These are phyloP conservation scores for Ammopiptanthus mongolicus DNA, from an alignment of 306 rosid species.

Conservation along the genomic window DNA sequence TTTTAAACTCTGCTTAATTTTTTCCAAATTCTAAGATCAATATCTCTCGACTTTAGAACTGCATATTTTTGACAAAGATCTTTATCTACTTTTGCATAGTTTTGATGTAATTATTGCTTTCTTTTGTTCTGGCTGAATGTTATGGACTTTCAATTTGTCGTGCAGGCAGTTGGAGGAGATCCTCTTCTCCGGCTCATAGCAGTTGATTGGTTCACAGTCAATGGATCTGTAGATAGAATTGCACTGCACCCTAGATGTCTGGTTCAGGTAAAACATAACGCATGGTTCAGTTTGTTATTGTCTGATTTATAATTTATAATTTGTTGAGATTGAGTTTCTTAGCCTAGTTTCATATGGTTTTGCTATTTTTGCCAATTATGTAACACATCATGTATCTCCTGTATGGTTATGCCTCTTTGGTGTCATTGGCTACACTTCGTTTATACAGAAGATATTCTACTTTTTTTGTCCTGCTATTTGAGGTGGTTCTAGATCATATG, in stretches of 20 bases:
- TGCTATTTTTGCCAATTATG: neutral
- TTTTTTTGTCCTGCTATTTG: conserved; percentile 1
- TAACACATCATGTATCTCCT: neutral
- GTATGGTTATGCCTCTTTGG: conserved; percentile 4
- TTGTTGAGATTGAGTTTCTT: neutral
- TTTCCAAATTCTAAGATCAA: neutral
- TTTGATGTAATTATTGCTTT: neutral
- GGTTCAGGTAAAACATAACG: conserved; percentile 61
- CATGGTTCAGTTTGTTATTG: neutral
- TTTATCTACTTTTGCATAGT: conserved; percentile 13
- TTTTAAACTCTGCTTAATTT: neutral
- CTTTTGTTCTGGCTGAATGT: conserved; percentile 20
- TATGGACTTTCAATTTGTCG: neutral
- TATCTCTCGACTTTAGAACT: conserved; percentile 2
- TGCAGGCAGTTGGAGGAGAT: conserved; percentile 88
- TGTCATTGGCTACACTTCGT: neutral
- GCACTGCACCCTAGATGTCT: conserved; percentile 65
- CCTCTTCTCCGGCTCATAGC: conserved; percentile 87
- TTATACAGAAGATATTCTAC: conserved; percentile 2
- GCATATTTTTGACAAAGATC: neutral
- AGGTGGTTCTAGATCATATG: neutral
- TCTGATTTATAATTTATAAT: conserved; percentile 11
- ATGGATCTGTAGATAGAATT: conserved; percentile 49
- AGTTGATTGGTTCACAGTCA: conserved; percentile 86
- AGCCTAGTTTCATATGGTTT: neutral